Conservation (phyloP, 208 protist genomes). For the Trypanosoma scelopori region DNA sequence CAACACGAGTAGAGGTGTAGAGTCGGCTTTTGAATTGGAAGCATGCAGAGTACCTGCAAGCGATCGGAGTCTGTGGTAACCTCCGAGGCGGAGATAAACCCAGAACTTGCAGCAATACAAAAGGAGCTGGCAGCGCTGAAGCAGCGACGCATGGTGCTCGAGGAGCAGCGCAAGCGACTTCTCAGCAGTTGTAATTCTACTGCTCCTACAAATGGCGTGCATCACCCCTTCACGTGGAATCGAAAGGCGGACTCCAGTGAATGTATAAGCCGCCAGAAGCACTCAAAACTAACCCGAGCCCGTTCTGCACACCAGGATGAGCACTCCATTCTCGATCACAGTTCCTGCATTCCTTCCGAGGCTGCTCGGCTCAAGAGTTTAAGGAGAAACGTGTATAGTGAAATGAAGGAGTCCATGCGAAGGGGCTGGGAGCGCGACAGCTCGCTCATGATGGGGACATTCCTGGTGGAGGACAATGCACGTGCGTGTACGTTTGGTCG, state of each 20-base stretch:
- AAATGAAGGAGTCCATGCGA: constrained; percentile 58
- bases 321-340: constrained; percentile 18
- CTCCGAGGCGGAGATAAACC: constrained; percentile 10
- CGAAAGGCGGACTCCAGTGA: neutral
- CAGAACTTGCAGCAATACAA: constrained; percentile 45
- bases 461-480: constrained; percentile 56
- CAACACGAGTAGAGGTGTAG: neutral
- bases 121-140: constrained; percentile 56
- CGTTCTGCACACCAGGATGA: constrained; percentile 17
- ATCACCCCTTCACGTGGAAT: neutral
- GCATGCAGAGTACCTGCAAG: constrained; percentile 4
- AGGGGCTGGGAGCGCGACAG: constrained; percentile 48
- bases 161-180: constrained; percentile 46
- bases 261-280: neutral
- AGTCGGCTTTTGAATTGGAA: neutral
- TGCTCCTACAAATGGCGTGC: neutral
- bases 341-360: constrained; percentile 33
- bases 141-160: constrained; percentile 45
- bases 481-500: constrained; percentile 62
- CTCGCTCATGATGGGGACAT: constrained; percentile 54
- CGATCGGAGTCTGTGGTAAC: constrained; percentile 2
- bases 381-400: constrained; percentile 36
- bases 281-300: constrained; percentile 1
- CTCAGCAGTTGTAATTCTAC: constrained; percentile 29
- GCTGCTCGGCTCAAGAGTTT: constrained; percentile 32